These are phyloP conservation scores for Plasmopara muralis DNA, from an alignment of 352 stramenopile species.

Conservation along the genomic window DNA sequence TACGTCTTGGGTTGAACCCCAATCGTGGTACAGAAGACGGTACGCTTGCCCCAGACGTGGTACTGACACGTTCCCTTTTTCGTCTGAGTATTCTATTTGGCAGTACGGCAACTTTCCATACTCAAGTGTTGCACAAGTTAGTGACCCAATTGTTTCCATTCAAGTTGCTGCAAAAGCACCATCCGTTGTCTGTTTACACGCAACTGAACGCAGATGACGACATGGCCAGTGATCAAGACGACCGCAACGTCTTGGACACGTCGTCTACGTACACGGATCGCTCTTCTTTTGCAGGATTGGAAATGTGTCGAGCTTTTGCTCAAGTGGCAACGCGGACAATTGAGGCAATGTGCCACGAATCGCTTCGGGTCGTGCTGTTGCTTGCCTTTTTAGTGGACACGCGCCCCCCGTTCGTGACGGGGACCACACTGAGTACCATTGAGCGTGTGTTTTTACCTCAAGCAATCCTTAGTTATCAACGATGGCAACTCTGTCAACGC, in stretches of 20 bases:
- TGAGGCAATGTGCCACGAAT: conserved; percentile 56
- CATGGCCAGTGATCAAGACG: conserved; percentile 21
- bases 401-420: conserved; percentile 44
- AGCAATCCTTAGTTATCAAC: conserved; percentile 62
- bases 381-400: conserved; percentile 57
- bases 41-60: conserved; percentile 29
- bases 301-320: conserved; percentile 54
- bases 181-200: conserved; percentile 8
- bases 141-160: conserved; percentile 54
- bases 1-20: conserved; percentile 37
- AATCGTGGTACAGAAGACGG: conserved; percentile 9
- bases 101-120: conserved; percentile 38
- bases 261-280: not conserved
- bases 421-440: conserved; percentile 34
- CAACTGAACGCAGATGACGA: conserved; percentile 17
- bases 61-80: conserved; percentile 45
- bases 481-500: conserved; percentile 61
- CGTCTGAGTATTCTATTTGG: conserved; percentile 55
- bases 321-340: conserved; percentile 53
- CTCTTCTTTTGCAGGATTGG: conserved; percentile 38
- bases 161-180: conserved; percentile 23
- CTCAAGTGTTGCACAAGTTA: conserved; percentile 49
- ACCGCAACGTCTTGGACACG: conserved; percentile 15
- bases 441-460: conserved; percentile 43
- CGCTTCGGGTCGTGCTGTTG: conserved; percentile 58